These are phyloP conservation scores for Xylaria sp. DNA, from an alignment of 2,329 filamentous ascomycete species.

Conservation along the genomic window DNA sequence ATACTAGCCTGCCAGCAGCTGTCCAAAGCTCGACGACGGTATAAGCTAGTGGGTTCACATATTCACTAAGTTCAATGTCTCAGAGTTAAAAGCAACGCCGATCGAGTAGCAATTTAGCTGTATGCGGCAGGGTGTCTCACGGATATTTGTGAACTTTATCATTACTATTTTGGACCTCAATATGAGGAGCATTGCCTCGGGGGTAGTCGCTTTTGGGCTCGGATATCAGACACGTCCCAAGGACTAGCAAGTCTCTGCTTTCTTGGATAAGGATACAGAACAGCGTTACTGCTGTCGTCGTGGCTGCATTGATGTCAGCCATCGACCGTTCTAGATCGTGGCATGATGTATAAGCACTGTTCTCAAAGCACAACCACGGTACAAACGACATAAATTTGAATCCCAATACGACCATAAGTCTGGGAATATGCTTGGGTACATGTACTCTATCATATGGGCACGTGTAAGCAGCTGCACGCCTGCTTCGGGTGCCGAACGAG, in stretches of 20 bases:
- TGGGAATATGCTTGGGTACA: neutral
- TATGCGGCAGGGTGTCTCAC: conserved; percentile 16
- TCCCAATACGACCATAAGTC: neutral
- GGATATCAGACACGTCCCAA: neutral
- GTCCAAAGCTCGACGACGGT: neutral
- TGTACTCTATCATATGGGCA: neutral
- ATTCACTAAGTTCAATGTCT: conserved; percentile 1
- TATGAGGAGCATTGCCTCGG: conserved; percentile 2
- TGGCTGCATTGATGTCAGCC: conserved; percentile 27
- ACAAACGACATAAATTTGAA: too few relatives aligned
- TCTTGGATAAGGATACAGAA: conserved; percentile 3
- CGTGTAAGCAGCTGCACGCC: neutral
- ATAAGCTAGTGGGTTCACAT: neutral
- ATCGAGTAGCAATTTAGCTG: neutral
- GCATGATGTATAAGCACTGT: conserved; percentile 1
- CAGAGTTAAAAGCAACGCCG: conserved; percentile 2
- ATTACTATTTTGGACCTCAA: neutral
- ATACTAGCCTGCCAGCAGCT: neutral
- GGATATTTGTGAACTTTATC: neutral
- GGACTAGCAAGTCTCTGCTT: neutral
- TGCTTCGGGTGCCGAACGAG: neutral
- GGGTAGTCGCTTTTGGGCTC: neutral
- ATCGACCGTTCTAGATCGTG: conserved; percentile 33
- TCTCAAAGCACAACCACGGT: neutral
- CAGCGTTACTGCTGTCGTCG: conserved; percentile 6